Evolutionary conservation across 75 land plant genomes (phyloP).

Genomic region (Chamaecyparis obtusa): DNA sequence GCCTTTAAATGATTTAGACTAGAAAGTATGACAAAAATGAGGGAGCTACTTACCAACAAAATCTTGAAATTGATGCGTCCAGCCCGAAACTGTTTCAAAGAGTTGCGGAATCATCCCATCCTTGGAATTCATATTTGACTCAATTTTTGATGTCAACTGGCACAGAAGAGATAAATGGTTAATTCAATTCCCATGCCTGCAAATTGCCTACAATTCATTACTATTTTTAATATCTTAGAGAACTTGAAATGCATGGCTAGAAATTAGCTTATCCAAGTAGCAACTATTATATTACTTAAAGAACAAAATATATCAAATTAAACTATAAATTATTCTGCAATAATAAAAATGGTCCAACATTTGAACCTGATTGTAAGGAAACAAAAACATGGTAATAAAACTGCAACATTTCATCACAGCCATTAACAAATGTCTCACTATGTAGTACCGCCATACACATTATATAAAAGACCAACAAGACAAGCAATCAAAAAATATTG

Average conservation of each 20-base stretch:
- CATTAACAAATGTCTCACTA: background rate
- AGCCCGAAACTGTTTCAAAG: constrained; percentile 8
- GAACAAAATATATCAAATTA: background rate
- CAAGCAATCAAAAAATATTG: background rate
- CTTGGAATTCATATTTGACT: background rate
- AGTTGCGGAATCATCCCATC: constrained; percentile 1
- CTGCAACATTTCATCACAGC: background rate
- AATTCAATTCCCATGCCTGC: background rate
- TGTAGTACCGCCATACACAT: background rate
- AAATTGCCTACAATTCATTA: background rate
- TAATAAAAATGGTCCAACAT: background rate
- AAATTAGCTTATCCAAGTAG: constrained; percentile 5
- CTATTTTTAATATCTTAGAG: background rate
- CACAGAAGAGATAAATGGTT: background rate
- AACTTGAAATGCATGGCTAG: background rate
- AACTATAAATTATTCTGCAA: background rate
- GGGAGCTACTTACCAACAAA: constrained; percentile 1
- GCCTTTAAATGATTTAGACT: background rate
- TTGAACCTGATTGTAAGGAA: background rate
- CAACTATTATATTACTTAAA: background rate
- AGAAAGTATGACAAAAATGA: background rate
- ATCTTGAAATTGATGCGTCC: constrained; percentile 3
- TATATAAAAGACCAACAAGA: background rate
- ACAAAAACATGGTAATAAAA: background rate
- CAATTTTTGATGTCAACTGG: constrained; percentile 5